Conservation (phyloP, 805 yeast genomes). For the Ogataea pilisensis region DNA sequence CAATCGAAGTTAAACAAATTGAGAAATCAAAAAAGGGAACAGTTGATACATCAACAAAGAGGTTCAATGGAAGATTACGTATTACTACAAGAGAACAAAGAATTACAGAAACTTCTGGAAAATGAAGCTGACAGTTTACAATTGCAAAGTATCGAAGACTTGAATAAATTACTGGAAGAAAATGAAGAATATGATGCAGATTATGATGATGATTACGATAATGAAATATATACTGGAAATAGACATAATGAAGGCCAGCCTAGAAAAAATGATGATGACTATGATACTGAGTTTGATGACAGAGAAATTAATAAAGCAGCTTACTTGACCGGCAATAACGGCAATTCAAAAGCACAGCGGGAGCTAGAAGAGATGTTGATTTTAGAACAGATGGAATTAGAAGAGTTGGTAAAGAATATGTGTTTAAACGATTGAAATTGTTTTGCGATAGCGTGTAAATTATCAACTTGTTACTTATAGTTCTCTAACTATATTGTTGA, state of each 20-base stretch:
- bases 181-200: constrained; percentile 26
- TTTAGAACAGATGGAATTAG: constrained; percentile 27
- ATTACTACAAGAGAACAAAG: constrained; percentile 20
- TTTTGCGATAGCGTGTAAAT: too few species aligned
- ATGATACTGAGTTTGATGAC: neutral
- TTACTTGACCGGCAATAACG: neutral
- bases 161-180: constrained; percentile 16
- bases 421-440: constrained; percentile 7
- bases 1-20: neutral
- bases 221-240: constrained; percentile 5
- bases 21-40: neutral
- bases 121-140: constrained; percentile 15
- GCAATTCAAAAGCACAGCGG: constrained; percentile 11
- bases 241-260: too few species aligned
- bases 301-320: too few species aligned
- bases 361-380: constrained; percentile 28
- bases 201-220: constrained; percentile 23
- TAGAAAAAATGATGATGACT: neutral
- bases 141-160: constrained; percentile 10
- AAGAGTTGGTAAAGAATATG: constrained; percentile 25
- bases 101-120: constrained; percentile 8
- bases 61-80: constrained; percentile 29
- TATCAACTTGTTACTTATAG: too few species aligned
- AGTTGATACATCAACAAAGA: constrained; percentile 8
- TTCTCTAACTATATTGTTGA: too few species aligned